Percentiles rank a stretch among this genome's conserved stretches.
phyloP scores from a whole-genome alignment of 129 eudicot genomes.

The Heracleum sosnowskyi region DNA sequence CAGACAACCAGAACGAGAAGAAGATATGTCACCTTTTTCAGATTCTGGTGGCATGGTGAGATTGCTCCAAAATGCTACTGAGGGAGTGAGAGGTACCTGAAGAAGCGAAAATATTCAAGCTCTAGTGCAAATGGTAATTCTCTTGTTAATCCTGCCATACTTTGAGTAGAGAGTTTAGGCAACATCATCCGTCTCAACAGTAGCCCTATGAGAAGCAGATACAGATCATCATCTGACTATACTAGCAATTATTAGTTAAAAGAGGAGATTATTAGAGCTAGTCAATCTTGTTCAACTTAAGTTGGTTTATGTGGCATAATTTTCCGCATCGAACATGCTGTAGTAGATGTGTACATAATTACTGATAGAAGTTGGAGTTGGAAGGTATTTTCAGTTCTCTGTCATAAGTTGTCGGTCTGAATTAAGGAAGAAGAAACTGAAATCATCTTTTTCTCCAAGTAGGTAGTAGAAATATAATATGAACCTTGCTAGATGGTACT shows the following conservation, averaged over 20 bases:
- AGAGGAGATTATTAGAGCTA: conserved; percentile 7
- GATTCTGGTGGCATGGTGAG: conserved; percentile 32
- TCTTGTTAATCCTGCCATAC: not conserved
- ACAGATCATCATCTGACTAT: not conserved
- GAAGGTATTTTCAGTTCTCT: not conserved
- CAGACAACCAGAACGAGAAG: conserved; percentile 65
- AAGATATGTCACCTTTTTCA: conserved; percentile 46
- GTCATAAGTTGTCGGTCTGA: not conserved
- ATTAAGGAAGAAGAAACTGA: not conserved
- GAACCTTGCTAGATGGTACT: not conserved
- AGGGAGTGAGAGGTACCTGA: conserved; percentile 29
- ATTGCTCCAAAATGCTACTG: conserved; percentile 23
- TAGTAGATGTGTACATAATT: conserved; percentile 19
- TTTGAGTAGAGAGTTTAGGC: conserved; percentile 10
- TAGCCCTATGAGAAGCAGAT: conserved; percentile 5
- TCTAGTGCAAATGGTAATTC: conserved; percentile 5
- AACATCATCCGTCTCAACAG: conserved; percentile 20
- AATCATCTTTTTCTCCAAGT: not conserved
- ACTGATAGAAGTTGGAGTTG: conserved; percentile 6
- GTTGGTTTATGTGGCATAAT: not conserved
- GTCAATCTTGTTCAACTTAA: conserved; percentile 3
- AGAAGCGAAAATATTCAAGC: conserved; percentile 21
- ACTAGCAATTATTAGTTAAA: conserved; percentile 7
- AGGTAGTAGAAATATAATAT: not conserved
- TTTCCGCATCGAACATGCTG: not conserved